Conservation (phyloP, 371 early-diverging fungal genomes). For the Circinella umbellata region DNA sequence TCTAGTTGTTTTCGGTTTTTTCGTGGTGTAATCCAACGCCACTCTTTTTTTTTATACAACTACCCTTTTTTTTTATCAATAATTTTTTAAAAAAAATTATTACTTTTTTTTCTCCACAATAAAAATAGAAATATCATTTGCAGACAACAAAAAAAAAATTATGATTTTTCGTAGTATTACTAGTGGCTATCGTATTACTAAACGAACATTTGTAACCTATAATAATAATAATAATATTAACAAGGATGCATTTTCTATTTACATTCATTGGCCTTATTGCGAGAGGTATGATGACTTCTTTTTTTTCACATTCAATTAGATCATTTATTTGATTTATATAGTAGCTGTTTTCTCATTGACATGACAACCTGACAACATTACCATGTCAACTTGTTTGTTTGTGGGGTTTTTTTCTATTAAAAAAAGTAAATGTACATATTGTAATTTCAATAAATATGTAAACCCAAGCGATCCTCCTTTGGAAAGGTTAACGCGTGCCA, state of each 20-base stretch:
- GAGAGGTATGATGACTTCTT: slow-evolving; percentile 48
- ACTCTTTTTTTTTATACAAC: slow-evolving; percentile 1
- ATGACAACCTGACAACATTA: no score
- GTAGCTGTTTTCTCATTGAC: no score
- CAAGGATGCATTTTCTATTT: slow-evolving; percentile 58
- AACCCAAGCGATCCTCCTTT: slow-evolving; percentile 60
- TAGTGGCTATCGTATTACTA: background rate
- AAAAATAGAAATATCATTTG: background rate
- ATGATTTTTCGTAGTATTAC: background rate
- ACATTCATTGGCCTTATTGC: slow-evolving; percentile 90
- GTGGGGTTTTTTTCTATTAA: no score
- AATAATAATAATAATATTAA: background rate
- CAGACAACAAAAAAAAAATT: background rate
- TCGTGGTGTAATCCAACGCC: slow-evolving; percentile 6
- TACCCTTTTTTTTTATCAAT: background rate
- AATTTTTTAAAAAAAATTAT: background rate
- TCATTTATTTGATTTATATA: no score
- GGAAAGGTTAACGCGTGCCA: slow-evolving; percentile 57
- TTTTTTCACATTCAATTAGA: no score
- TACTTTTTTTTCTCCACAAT: slow-evolving; percentile 3
- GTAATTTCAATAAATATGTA: slow-evolving; percentile 86
- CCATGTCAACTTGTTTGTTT: no score
- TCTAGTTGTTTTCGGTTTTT: background rate
- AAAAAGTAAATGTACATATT: slow-evolving; percentile 82
- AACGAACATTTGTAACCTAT: background rate